Percentiles rank a stretch among this genome's conserved stretches.
These are phyloP conservation scores for Rosellinia necatrix DNA, from an alignment of 2,329 filamentous ascomycete genomes.

Conservation along the genomic window DNA sequence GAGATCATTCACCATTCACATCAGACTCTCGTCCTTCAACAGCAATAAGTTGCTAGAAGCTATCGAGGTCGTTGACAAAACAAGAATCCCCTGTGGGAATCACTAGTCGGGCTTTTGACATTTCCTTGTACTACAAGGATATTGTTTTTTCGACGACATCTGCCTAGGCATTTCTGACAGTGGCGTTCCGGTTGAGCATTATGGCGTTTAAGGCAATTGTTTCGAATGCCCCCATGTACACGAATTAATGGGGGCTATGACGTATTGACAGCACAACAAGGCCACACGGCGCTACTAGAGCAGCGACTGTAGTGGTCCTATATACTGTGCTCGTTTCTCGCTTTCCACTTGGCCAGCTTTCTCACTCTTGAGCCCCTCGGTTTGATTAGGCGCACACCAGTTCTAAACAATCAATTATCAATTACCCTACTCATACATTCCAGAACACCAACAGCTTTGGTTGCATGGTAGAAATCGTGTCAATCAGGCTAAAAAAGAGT, in stretches of 20 bases:
- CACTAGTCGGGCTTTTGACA: background rate
- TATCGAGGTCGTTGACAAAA: background rate
- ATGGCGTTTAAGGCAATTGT: constrained; percentile 18
- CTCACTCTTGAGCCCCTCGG: no score
- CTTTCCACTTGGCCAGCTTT: no score
- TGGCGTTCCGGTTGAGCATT: constrained; percentile 24
- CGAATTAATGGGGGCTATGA: constrained; percentile 20
- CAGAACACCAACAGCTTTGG: no score
- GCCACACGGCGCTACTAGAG: constrained; percentile 2
- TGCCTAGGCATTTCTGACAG: constrained; percentile 27
- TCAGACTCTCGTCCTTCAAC: constrained; percentile 55
- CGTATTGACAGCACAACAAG: constrained; percentile 11
- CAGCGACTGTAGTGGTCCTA: constrained; percentile 27
- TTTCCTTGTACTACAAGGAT: constrained; percentile 5
- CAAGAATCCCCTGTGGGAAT: background rate
- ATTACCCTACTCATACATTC: no score
- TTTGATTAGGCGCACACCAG: no score
- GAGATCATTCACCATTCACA: constrained; percentile 55
- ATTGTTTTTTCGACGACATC: constrained; percentile 9
- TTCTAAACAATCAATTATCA: no score
- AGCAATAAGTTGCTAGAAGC: constrained; percentile 49
- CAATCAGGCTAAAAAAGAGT: constrained; percentile 7
- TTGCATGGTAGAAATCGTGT: background rate
- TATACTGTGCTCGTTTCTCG: no score
- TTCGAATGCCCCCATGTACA: constrained; percentile 29